phyloP scores from a whole-genome alignment of 805 yeast genomes.

The Schizosaccharomyces cryophilus region DNA sequence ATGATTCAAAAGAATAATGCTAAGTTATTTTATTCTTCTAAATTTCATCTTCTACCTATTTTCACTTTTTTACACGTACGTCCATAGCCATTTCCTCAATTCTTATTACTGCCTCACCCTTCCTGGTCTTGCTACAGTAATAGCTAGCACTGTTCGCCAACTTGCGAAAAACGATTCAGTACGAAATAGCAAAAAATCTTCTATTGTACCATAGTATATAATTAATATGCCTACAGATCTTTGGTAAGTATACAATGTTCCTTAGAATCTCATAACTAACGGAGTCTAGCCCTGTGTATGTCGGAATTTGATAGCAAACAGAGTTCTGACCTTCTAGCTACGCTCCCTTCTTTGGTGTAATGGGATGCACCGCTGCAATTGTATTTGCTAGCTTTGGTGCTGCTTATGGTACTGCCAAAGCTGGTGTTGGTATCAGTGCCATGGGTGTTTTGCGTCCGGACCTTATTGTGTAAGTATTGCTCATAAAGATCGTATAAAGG shows the following conservation, averaged over 20 bases:
- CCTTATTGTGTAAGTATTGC: slow-evolving; percentile 50
- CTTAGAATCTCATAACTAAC: neutral
- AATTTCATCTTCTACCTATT: too few species aligned
- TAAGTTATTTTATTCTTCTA: too few species aligned
- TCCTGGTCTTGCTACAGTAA: neutral
- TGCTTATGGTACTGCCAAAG: slow-evolving; percentile 92
- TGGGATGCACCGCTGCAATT: slow-evolving; percentile 98
- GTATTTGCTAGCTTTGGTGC: slow-evolving; percentile 98
- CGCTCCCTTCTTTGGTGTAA: slow-evolving; percentile 95
- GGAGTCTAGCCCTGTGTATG: neutral
- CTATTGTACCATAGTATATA: neutral
- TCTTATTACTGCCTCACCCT: neutral
- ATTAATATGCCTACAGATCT: neutral
- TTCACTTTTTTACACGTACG: too few species aligned
- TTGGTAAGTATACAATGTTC: neutral
- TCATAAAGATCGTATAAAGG: neutral
- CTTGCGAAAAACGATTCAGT: too few species aligned
- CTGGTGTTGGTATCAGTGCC: slow-evolving; percentile 95
- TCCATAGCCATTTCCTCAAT: too few species aligned
- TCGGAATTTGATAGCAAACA: neutral
- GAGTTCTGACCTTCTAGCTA: slow-evolving; percentile 13
- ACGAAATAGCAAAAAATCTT: too few species aligned
- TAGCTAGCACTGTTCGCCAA: neutral
- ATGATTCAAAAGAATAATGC: too few species aligned
- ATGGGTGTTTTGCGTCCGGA: slow-evolving; percentile 96